phyloP scores from a whole-genome alignment of 345 rosid species.

The Citropsis articulata region DNA sequence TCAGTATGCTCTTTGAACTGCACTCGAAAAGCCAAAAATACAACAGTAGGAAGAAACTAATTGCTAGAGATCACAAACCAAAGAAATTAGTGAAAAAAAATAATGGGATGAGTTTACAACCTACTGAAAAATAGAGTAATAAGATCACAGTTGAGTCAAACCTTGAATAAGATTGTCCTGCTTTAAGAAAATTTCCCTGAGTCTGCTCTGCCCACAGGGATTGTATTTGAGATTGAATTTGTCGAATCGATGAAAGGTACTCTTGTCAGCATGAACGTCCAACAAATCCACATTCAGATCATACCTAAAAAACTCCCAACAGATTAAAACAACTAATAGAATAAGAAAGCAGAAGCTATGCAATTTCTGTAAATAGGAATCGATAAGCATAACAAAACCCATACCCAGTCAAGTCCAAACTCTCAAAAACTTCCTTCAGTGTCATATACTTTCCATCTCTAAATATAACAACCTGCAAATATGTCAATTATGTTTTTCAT shows the following conservation, averaged over 20 bases:
- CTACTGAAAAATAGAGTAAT: neutral
- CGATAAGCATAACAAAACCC: neutral
- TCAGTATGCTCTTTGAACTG: neutral
- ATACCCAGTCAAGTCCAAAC: slow-evolving; percentile 53
- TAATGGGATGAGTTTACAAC: neutral
- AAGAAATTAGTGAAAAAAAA: neutral
- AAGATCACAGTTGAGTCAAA: slow-evolving; percentile 7
- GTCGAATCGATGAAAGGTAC: slow-evolving; percentile 54
- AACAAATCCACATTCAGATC: slow-evolving; percentile 55
- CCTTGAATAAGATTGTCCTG: slow-evolving; percentile 63
- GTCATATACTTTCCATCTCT: slow-evolving; percentile 61
- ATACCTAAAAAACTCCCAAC: slow-evolving; percentile 29
- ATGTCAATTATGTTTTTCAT: neutral
- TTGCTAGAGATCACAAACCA: neutral
- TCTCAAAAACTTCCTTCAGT: slow-evolving; percentile 50
- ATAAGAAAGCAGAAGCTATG: neutral
- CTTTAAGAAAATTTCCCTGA: slow-evolving; percentile 54
- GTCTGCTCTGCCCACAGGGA: slow-evolving; percentile 64
- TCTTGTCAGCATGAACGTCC: slow-evolving; percentile 61
- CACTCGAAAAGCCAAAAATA: neutral
- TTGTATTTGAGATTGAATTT: slow-evolving; percentile 59
- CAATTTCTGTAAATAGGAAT: slow-evolving; percentile 3
- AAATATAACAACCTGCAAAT: slow-evolving; percentile 51
- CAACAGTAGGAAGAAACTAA: neutral
- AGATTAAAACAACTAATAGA: neutral